Percentiles rank a stretch among this genome's conserved stretches.
phyloP scores from a whole-genome alignment of 169 alveolate genomes.

The Babesia bovis region DNA sequence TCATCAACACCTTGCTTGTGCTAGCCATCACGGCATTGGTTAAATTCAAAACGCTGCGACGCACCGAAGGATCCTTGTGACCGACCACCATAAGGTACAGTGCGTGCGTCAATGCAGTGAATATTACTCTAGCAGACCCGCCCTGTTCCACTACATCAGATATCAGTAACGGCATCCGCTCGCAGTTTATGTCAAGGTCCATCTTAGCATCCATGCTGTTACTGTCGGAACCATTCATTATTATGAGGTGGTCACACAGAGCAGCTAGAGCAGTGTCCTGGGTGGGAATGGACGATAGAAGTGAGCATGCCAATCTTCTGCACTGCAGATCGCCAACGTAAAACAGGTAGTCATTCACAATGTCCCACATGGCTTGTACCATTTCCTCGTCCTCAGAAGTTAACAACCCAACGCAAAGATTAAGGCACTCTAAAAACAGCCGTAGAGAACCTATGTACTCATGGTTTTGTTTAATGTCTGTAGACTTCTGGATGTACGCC shows the following conservation, averaged over 20 bases:
- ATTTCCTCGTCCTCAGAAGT: neutral
- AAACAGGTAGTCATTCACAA: slow-evolving; percentile 34
- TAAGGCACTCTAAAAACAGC: neutral
- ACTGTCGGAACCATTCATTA: slow-evolving; percentile 21
- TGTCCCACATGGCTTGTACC: slow-evolving; percentile 33
- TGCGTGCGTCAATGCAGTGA: slow-evolving; percentile 35
- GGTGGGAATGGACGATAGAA: slow-evolving; percentile 26
- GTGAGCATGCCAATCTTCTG: slow-evolving; percentile 12
- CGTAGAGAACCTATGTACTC: neutral
- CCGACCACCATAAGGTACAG: slow-evolving; percentile 25
- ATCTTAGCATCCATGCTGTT: slow-evolving; percentile 38
- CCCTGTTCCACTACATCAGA: slow-evolving; percentile 1
- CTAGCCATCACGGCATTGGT: slow-evolving; percentile 25
- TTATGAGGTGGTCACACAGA: neutral
- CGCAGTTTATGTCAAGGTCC: slow-evolving; percentile 46
- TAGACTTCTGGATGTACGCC: neutral
- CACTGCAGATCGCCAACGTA: slow-evolving; percentile 19
- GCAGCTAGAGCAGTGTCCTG: slow-evolving; percentile 13
- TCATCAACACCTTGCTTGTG: neutral
- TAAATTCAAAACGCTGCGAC: slow-evolving; percentile 34
- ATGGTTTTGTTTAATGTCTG: neutral
- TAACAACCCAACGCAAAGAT: slow-evolving; percentile 2
- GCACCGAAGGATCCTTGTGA: slow-evolving; percentile 48
- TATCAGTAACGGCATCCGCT: slow-evolving; percentile 15
- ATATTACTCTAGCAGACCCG: slow-evolving; percentile 12